Conservation (phyloP, 1,284 basidiomycete species). For the Moesziomyces sp. region DNA sequence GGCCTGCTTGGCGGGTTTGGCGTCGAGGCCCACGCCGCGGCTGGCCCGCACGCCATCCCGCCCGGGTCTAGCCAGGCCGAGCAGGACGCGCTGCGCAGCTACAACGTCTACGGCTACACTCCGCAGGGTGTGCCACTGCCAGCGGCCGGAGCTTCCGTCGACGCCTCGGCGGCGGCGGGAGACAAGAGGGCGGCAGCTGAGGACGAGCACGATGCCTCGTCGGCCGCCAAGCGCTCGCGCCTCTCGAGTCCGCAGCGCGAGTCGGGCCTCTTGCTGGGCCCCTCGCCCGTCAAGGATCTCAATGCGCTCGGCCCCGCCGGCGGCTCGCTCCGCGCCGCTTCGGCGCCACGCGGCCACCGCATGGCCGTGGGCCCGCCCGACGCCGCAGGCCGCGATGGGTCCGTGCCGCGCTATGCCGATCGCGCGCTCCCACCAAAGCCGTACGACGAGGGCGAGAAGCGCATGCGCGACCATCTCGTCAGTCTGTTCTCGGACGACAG, state of each 20-base stretch:
- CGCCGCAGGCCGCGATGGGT: slow-evolving; percentile 32
- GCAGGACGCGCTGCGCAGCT: slow-evolving; percentile 52
- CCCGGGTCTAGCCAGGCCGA: slow-evolving; percentile 55
- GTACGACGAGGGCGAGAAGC: slow-evolving; percentile 62
- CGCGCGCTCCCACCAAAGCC: slow-evolving; percentile 57
- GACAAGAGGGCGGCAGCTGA: slow-evolving; percentile 29
- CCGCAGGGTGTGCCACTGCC: slow-evolving; percentile 58
- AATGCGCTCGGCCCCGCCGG: slow-evolving; percentile 59
- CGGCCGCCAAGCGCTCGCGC: slow-evolving; percentile 43
- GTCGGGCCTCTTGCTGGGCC: slow-evolving; percentile 31
- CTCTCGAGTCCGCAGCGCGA: slow-evolving; percentile 33
- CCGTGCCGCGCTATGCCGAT: slow-evolving; percentile 62
- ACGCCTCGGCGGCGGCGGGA: slow-evolving; percentile 7
- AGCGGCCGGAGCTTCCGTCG: background rate
- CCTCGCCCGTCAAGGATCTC: slow-evolving; percentile 63
- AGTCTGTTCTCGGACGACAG: slow-evolving; percentile 63
- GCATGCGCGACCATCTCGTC: slow-evolving; percentile 59
- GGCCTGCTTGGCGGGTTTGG: slow-evolving; percentile 39
- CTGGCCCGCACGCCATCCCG: slow-evolving; percentile 47
- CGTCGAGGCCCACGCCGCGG: slow-evolving; percentile 3
- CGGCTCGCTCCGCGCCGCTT: slow-evolving; percentile 55
- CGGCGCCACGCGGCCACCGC: slow-evolving; percentile 44
- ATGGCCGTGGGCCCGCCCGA: slow-evolving; percentile 51
- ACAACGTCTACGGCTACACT: slow-evolving; percentile 55
- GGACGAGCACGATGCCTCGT: slow-evolving; percentile 18